Evolutionary conservation across 257 asterid species (phyloP), one percentile per base, ranked within the genome.

Genomic region (Catharanthus roseus): DNA sequence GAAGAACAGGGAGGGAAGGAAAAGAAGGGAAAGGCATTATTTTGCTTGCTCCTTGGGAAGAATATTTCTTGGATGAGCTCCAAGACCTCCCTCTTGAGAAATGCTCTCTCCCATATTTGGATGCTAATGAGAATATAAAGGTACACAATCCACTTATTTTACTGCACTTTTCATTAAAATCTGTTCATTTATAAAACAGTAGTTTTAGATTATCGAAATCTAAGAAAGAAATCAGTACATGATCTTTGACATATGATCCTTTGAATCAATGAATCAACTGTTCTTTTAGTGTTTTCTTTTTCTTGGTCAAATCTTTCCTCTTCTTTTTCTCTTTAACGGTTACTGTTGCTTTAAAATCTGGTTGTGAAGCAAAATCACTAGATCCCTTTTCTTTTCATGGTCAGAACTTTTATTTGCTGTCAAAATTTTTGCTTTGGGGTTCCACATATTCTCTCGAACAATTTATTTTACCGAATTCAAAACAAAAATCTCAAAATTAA

Each of bases 1-100:
- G 97, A 83, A 86, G 96, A 82, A 91, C 99, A 47, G 99, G 97
- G 31, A 79, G 97, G 45, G 88, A 89, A 77, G 99, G 96, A 72
- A 91, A 95, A 81, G 92, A 70, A 63, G 96, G 97, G 38, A 87
- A 86, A 82, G 95, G 96, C 67, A 68, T 88, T 62, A 72, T 95
- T 54, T 44, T 95, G 81, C 90, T 93, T 79, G 93, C 99, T 55
- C 95, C 96, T 34, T 95, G 96, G 96, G 99, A 95, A 72, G 87
- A 91, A 66, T 87, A 80, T 75, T 95, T 95, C 82, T 62, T 95
- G 73, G 96, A 89, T 71, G 95, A 85, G 47, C 61, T 95, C 55
- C 88, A 82, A 71, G 99, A 89, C 79, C 93, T 91, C 49, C 97
- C 88, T 50, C 72, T 95, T 41, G 83, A 88, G 70, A 91, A 85